phyloP scores from a whole-genome alignment of 495 filamentous ascomycete genomes.

The Hypoxylon fragiforme region DNA sequence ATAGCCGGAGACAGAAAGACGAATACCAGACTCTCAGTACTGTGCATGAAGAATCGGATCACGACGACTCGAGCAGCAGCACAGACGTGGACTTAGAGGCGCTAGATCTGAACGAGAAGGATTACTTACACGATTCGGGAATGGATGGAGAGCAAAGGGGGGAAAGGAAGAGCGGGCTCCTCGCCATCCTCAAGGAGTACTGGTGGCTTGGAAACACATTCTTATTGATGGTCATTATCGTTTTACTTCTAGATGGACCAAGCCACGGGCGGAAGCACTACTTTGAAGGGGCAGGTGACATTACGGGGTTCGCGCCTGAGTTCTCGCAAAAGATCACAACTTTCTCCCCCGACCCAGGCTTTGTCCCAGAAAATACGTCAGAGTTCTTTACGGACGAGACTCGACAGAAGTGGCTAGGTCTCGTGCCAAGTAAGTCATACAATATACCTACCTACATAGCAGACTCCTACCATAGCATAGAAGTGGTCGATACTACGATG shows the following conservation, averaged over 20 bases:
- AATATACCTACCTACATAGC: too few relatives aligned
- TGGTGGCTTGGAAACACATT: conserved; percentile 43
- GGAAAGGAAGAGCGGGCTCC: conserved; percentile 7
- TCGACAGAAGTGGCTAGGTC: conserved; percentile 43
- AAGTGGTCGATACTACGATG: neutral
- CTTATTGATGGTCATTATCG: conserved; percentile 41
- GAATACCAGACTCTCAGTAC: conserved; percentile 19
- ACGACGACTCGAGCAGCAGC: conserved; percentile 37
- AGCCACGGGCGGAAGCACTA: conserved; percentile 9
- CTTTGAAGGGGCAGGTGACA: conserved; percentile 41
- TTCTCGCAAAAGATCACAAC: conserved; percentile 49
- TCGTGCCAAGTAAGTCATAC: conserved; percentile 49
- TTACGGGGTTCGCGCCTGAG: conserved; percentile 44
- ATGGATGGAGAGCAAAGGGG: neutral
- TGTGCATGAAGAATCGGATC: conserved; percentile 27
- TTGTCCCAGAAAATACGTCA: conserved; percentile 47
- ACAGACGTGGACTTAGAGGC: conserved; percentile 38
- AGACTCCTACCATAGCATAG: neutral
- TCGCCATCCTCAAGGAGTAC: conserved; percentile 18
- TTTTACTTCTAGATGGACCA: conserved; percentile 33
- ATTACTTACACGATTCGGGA: conserved; percentile 21
- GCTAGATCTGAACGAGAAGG: conserved; percentile 35
- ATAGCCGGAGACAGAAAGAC: conserved; percentile 14
- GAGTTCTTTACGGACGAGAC: conserved; percentile 48
- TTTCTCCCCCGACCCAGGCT: conserved; percentile 45